Percentiles rank a stretch among this genome's conserved stretches.
These are phyloP conservation scores for Xanthoconium purpureum DNA, from an alignment of 768 basidiomycete genomes.

Conservation along the genomic window DNA sequence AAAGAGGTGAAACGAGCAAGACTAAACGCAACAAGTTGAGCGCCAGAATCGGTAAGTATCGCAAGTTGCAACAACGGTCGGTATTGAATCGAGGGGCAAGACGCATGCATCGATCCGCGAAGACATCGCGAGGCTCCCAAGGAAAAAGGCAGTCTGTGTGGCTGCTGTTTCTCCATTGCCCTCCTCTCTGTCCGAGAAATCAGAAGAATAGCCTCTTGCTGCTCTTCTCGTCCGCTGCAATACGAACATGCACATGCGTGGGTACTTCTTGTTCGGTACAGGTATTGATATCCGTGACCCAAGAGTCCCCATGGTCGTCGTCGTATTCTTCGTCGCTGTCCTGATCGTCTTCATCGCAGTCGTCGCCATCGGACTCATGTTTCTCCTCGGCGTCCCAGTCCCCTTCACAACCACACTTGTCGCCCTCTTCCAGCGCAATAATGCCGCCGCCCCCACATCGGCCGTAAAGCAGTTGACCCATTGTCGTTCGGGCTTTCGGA, in stretches of 20 bases:
- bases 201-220: constrained; percentile 74
- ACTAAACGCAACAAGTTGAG: neutral
- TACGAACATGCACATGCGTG: constrained; percentile 70
- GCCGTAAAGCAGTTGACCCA: constrained; percentile 87
- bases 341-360: constrained; percentile 17
- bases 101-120: constrained; percentile 9
- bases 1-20: neutral
- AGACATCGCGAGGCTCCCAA: constrained; percentile 10
- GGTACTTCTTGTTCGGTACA: constrained; percentile 56
- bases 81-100: neutral
- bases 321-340: constrained; percentile 42
- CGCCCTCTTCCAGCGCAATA: constrained; percentile 41
- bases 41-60: neutral
- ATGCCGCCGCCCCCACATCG: constrained; percentile 70
- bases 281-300: constrained; percentile 72
- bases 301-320: constrained; percentile 82
- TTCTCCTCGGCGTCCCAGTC: constrained; percentile 28
- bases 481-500: constrained; percentile 82
- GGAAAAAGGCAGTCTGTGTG: neutral
- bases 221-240: constrained; percentile 69
- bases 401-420: constrained; percentile 64
- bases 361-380: constrained; percentile 38
- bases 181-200: neutral
- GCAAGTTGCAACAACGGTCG: neutral
- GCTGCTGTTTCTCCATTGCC: neutral